Evolutionary conservation across 2,329 filamentous ascomycete species (phyloP).

Genomic region (Ilyonectria sp.): DNA sequence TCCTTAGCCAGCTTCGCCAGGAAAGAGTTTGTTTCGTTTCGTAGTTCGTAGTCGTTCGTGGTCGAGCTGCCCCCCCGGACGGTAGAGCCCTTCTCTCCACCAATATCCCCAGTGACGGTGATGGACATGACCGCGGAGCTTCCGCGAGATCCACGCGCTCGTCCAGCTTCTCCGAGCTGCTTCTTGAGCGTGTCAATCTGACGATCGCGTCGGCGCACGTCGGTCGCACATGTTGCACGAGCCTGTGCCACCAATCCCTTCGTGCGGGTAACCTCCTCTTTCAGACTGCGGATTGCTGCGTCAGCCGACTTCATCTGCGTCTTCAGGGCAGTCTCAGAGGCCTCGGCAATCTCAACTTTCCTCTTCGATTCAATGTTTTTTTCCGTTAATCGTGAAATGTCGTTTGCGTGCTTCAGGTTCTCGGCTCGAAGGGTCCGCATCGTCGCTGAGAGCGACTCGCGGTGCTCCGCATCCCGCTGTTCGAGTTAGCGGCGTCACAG

Average conservation of each 20-base stretch:
- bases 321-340: slow-evolving; percentile 79
- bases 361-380: slow-evolving; percentile 70
- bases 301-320: slow-evolving; percentile 82
- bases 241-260: slow-evolving; percentile 87
- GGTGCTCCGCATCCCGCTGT: slow-evolving; percentile 90
- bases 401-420: slow-evolving; percentile 79
- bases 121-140: slow-evolving; percentile 71
- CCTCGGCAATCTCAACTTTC: slow-evolving; percentile 72
- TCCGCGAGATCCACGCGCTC: slow-evolving; percentile 71
- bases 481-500: slow-evolving; percentile 33
- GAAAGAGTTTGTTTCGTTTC: slow-evolving; percentile 92
- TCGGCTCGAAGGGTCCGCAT: slow-evolving; percentile 84
- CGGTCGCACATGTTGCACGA: slow-evolving; percentile 88
- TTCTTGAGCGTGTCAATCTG: slow-evolving; percentile 92
- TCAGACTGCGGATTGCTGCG: slow-evolving; percentile 79
- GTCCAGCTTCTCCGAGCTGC: slow-evolving; percentile 81
- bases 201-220: slow-evolving; percentile 90
- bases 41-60: slow-evolving; percentile 75
- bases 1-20: slow-evolving; percentile 86
- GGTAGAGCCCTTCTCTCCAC: slow-evolving; percentile 62
- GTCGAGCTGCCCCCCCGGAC: slow-evolving; percentile 40
- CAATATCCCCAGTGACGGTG: slow-evolving; percentile 68
- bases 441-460: slow-evolving; percentile 85
- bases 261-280: slow-evolving; percentile 86
- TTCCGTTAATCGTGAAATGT: slow-evolving; percentile 73